Conservation (phyloP, 179 eudicot species). For the Nepenthes alata region DNA sequence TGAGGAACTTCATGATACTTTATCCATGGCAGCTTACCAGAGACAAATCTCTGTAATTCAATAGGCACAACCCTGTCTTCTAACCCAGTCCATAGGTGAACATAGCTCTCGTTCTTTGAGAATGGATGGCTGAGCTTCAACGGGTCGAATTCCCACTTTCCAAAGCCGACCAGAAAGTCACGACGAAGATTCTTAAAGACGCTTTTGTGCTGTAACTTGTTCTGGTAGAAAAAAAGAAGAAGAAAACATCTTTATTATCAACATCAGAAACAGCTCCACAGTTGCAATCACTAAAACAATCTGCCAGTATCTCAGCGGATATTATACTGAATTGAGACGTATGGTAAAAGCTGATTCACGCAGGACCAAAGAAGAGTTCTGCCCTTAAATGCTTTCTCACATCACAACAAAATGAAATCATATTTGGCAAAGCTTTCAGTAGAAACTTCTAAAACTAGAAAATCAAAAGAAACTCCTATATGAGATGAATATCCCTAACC, state of each 20-base stretch:
- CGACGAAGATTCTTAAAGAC: constrained; percentile 51
- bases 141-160: constrained; percentile 87
- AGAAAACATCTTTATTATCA: neutral
- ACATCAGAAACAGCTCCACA: constrained; percentile 1
- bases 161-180: constrained; percentile 54
- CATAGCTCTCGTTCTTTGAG: constrained; percentile 28
- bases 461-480: too few species aligned
- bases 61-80: constrained; percentile 73
- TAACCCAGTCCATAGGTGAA: constrained; percentile 67
- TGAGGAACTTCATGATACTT: constrained; percentile 70
- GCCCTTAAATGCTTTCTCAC: too few species aligned
- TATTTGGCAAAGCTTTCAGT: too few species aligned
- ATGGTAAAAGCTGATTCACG: too few species aligned
- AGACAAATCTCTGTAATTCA: constrained; percentile 50
- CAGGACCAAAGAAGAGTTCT: too few species aligned
- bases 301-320: too few species aligned
- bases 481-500: too few species aligned
- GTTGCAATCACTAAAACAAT: neutral
- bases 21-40: constrained; percentile 56
- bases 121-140: constrained; percentile 44
- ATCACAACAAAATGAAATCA: too few species aligned
- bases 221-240: constrained; percentile 21
- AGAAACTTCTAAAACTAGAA: too few species aligned
- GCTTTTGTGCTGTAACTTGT: constrained; percentile 37
- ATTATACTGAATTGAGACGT: too few species aligned